A percentile compares a stretch with the other conserved stretches of the same genome.
These are phyloP conservation scores for Sporothrix globosa DNA, from an alignment of 2,329 filamentous ascomycete genomes.

Conservation along the genomic window DNA sequence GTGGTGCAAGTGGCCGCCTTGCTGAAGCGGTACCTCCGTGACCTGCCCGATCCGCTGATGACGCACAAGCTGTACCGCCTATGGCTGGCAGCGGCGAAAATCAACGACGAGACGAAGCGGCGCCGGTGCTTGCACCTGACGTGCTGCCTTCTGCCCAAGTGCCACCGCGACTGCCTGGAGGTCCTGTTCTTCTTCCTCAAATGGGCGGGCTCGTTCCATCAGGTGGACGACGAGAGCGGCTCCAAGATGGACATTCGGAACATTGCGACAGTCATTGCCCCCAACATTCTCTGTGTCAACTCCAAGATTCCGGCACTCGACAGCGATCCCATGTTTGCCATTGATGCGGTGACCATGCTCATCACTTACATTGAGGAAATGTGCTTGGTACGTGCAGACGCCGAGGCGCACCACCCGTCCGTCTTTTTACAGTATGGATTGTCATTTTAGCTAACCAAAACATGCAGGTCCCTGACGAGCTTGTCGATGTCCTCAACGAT, in stretches of 20 bases:
- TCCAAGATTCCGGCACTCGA: slow-evolving; percentile 70
- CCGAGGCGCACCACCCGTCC: not conserved
- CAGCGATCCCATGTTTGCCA: slow-evolving; percentile 87
- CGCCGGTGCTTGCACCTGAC: slow-evolving; percentile 85
- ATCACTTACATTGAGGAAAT: slow-evolving; percentile 95
- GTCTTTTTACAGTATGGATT: not conserved
- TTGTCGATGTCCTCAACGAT: slow-evolving; percentile 84
- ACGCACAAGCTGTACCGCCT: slow-evolving; percentile 92
- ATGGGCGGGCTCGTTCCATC: slow-evolving; percentile 96
- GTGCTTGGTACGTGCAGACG: slow-evolving; percentile 78
- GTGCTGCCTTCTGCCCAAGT: slow-evolving; percentile 89
- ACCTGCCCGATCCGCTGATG: slow-evolving; percentile 90
- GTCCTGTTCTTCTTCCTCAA: slow-evolving; percentile 95
- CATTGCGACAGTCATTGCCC: slow-evolving; percentile 93
- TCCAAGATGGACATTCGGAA: slow-evolving; percentile 99
- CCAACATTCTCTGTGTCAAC: slow-evolving; percentile 83
- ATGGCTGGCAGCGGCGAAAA: slow-evolving; percentile 88
- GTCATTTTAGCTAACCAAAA: slow-evolving; percentile 33
- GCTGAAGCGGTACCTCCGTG: slow-evolving; percentile 90
- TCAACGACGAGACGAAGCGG: slow-evolving; percentile 77
- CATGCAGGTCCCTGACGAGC: slow-evolving; percentile 83
- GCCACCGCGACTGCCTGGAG: slow-evolving; percentile 90
- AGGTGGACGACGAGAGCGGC: slow-evolving; percentile 93
- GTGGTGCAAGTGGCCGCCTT: slow-evolving; percentile 93
- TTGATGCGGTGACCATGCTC: slow-evolving; percentile 87